Base-by-base conservation (phyloP, 768 basidiomycete genomes). In the Plicaturopsis crispa region DNA sequence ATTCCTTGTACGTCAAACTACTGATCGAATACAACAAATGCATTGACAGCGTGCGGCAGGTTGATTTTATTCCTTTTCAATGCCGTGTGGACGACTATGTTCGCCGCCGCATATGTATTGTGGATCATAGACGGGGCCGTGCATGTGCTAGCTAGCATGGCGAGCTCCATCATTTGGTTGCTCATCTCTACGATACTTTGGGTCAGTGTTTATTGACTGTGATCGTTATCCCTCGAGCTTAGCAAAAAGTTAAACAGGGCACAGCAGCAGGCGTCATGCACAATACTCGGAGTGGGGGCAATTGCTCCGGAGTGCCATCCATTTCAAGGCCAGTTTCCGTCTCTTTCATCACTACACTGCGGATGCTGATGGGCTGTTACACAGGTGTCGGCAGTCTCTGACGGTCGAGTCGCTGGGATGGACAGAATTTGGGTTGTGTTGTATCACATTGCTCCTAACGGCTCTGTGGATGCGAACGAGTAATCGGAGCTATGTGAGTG, bases 141-240 rank as follows among this genome's bases (percentile, higher is more conserved):
- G 33, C 78, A 80, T 53, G 55, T 84, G 31, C 66, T 88, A 16
- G 84, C 84, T n/a, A 80, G 75, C 53, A 65, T 88, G 31, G 82
- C 85, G 17, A 83, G 82, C 46, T 88, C 85, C 13, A 70, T 85
- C 14, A 54, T 80, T 39, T 89, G 85, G 85, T 62, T 88, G 21
- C 54, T 75, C 19, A 52, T 79, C 24, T 84, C 84, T 3, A 63
- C 72, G 5, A 54, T 71, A 5, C 52, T 87, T 49, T 88, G 86
- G 86, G 85, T 79, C 45, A 43, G 73, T 58, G 20, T 18, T 23
- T 31, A 14, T 35, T 11, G 35, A 6, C 14, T 33, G 26, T 42
- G 18, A 14, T 33, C 18, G 5, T 16, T 7, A 16, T 8, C 22
- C 11, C 40, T 18, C n/a, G 11, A 19, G 24, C 34, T 38, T 35